A percentile compares a stretch with the other conserved stretches of the same genome.
Conservation (phyloP, 192 early-diverging fungal genomes). For the Coemansia aciculifera region DNA sequence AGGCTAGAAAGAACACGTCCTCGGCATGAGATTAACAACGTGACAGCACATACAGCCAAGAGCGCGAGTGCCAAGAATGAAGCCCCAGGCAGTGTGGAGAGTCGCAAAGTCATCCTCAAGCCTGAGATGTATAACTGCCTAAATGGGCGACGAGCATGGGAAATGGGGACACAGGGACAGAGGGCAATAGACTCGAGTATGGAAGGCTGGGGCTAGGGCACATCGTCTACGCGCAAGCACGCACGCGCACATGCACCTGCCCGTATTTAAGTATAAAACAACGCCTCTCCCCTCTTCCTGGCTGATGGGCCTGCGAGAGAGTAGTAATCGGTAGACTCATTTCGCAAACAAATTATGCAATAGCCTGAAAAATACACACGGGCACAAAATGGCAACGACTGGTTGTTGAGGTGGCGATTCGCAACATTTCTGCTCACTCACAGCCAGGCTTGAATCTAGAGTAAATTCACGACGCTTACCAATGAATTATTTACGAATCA, state of each 20-base stretch:
- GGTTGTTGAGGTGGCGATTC: neutral
- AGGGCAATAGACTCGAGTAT: neutral
- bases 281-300: conserved; percentile 5
- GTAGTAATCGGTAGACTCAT: conserved; percentile 5
- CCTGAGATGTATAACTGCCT: conserved; percentile 3
- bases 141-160: conserved; percentile 6
- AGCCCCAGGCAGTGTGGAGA: conserved; percentile 2
- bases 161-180: conserved; percentile 7
- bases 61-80: conserved; percentile 4
- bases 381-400: neutral
- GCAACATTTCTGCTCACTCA: neutral
- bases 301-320: neutral
- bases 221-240: neutral
- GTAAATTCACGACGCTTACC: conserved; percentile 3
- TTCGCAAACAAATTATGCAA: conserved; percentile 3
- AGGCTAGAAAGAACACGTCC: neutral
- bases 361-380: neutral
- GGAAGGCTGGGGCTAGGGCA: neutral
- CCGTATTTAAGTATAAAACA: neutral
- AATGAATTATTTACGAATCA: conserved; percentile 15
- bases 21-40: neutral
- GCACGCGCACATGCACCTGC: neutral
- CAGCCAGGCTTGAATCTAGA: neutral
- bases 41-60: neutral
- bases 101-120: neutral